Base-by-base conservation (phyloP, 1,139 yeast species). In the Sugiyamaella pinicola region DNA sequence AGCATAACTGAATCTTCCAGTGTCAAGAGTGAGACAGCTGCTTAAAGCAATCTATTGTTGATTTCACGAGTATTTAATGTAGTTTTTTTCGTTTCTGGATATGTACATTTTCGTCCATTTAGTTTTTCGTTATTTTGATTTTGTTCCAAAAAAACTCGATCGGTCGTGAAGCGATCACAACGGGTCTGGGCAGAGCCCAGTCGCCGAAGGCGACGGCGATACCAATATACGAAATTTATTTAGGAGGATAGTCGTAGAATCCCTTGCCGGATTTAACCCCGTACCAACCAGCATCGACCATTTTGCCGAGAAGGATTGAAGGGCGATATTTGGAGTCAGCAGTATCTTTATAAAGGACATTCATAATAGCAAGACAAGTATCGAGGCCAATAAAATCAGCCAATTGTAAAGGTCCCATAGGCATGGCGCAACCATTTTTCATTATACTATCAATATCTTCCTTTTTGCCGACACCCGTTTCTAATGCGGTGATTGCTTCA, bases 401-500 rank as follows among this genome's bases (percentile, higher is more conserved):
- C 19, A 74, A 65, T 17, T 70, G 72, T 29, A 74, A 61, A 4
- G 78, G 78, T 9, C 78, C 78, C 77, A 74, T 74, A 29, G 78
- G 78, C 76, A 74, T 71, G 24, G 77, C 77, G 55, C 78, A 74
- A 13, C 78, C 78, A 55, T 72, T 73, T 61, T 67, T 69, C 76
- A 74, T 71, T 60, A 74, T 74, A 59, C 62, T 69, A 62, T 74
- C 78, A 52, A 74, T 72, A 55, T 73, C 77, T 56, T 73, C 74
- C 53, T 68, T 65, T 39, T 60, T 48, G 47, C 76, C 77, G 17
- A 73, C 60, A 5, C 77, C 77, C n/a, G 73, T 69, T 61, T 74
- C 78, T n/a, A 70, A 59, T 34, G 72, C 67, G 39, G 69, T 64
- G 53, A 73, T 67, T 17, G 78, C 78, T 61, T 74, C 78, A 56